phyloP scores from a whole-genome alignment of 2,329 filamentous ascomycete genomes.

The Pseudogymnoascus sp. region DNA sequence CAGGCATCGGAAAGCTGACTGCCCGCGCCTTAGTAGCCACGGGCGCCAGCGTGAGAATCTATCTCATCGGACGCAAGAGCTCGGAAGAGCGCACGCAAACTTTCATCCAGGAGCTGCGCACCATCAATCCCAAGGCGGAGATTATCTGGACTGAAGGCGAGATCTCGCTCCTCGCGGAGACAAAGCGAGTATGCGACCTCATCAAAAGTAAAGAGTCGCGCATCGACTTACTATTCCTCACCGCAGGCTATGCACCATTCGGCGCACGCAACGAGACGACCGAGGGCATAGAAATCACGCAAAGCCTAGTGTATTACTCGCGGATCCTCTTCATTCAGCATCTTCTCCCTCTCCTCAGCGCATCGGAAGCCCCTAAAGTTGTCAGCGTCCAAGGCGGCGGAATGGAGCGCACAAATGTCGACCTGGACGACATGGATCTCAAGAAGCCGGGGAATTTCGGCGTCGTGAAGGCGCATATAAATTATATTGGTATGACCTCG shows the following conservation, averaged over 20 bases:
- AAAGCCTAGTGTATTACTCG: conserved; percentile 43
- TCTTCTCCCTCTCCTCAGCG: conserved; percentile 45
- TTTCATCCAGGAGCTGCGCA: conserved; percentile 30
- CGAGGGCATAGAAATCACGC: conserved; percentile 44
- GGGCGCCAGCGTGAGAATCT: conserved; percentile 34
- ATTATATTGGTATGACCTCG: conserved; percentile 40
- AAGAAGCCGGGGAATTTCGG: conserved; percentile 25
- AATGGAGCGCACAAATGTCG: conserved; percentile 34
- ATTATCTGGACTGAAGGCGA: conserved; percentile 37
- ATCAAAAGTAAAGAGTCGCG: conserved; percentile 33
- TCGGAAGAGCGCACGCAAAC: conserved; percentile 24
- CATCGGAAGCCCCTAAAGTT: conserved; percentile 37
- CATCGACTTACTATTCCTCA: conserved; percentile 39
- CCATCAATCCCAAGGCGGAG: conserved; percentile 32
- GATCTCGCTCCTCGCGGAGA: conserved; percentile 38
- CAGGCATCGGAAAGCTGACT: conserved; percentile 40
- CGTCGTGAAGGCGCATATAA: conserved; percentile 31
- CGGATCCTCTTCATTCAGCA: conserved; percentile 46
- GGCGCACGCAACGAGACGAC: conserved; percentile 34
- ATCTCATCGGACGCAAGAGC: conserved; percentile 38
- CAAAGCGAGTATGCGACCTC: conserved; percentile 36
- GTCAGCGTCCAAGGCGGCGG: conserved; percentile 42
- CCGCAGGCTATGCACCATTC: conserved; percentile 28
- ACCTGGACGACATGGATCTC: conserved; percentile 37
- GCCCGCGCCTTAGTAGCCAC: conserved; percentile 35